Evolutionary conservation across 2,329 filamentous ascomycete genomes (phyloP).

Genomic region (Harringtonia lauricola): DNA sequence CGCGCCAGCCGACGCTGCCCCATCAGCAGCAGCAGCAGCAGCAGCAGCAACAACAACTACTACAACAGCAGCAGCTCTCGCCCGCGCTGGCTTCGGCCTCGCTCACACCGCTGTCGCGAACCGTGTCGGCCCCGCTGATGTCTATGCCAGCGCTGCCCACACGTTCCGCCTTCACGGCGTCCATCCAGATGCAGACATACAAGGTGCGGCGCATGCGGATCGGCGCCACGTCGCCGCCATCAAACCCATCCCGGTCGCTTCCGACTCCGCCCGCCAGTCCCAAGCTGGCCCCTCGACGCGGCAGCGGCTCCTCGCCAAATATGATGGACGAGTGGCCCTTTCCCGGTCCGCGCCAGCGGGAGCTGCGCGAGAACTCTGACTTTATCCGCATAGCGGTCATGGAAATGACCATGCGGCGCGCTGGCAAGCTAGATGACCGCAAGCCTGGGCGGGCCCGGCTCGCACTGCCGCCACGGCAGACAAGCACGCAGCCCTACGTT

Average conservation of each 20-base stretch:
- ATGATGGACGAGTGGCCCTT: slow-evolving; percentile 12
- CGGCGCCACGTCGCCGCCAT: not conserved
- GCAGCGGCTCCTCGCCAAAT: not conserved
- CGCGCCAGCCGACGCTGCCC: no score
- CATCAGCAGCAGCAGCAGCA: slow-evolving; percentile 1
- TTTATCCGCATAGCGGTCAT: slow-evolving; percentile 62
- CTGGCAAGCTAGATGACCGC: slow-evolving; percentile 54
- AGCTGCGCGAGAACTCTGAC: slow-evolving; percentile 59
- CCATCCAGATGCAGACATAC: slow-evolving; percentile 64
- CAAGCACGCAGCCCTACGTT: slow-evolving; percentile 40
- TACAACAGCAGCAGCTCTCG: slow-evolving; percentile 2
- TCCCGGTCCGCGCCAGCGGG: slow-evolving; percentile 46
- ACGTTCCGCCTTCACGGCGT: slow-evolving; percentile 43
- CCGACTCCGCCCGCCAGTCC: no score
- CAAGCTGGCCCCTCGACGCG: no score
- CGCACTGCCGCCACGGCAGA: slow-evolving; percentile 54
- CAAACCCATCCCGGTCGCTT: no score
- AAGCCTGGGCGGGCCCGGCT: slow-evolving; percentile 57
- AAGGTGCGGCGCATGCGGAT: slow-evolving; percentile 31
- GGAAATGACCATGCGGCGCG: slow-evolving; percentile 61
- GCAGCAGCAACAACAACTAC: no score
- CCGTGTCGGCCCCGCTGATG: not conserved
- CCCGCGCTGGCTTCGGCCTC: not conserved
- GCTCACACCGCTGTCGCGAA: slow-evolving; percentile 7
- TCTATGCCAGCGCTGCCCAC: not conserved